A percentile compares a stretch with the other conserved stretches of the same genome.
Conservation (phyloP, 495 filamentous ascomycete species). For the Penicillium fimorum region DNA sequence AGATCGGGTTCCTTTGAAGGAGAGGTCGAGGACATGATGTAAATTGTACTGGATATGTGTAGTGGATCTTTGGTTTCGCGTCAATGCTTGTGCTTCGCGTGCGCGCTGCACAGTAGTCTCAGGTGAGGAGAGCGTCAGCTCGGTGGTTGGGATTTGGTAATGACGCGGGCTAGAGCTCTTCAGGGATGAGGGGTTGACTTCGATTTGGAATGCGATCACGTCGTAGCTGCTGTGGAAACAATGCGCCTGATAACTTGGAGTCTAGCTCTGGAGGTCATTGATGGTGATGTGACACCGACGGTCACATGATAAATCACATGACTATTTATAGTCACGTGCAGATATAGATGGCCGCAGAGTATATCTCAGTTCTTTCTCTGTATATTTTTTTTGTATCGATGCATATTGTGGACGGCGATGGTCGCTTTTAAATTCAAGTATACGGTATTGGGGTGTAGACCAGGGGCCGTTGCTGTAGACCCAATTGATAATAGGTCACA, state of each 20-base stretch:
- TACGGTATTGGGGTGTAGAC: neutral
- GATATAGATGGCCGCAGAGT: neutral
- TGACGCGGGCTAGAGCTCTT: neutral
- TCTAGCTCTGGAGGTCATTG: constrained; percentile 1
- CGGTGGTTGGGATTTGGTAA: neutral
- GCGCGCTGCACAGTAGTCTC: constrained; percentile 10
- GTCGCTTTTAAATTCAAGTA: neutral
- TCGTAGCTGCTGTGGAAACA: neutral
- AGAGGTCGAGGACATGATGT: constrained; percentile 94
- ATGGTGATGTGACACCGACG: neutral
- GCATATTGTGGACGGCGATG: neutral
- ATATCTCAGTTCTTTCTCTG: neutral
- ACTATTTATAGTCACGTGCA: neutral
- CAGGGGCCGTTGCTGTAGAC: neutral
- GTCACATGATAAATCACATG: neutral
- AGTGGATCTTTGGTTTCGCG: constrained; percentile 31
- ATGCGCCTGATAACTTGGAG: neutral
- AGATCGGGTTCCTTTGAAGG: constrained; percentile 79
- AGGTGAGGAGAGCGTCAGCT: neutral
- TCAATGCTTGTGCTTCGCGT: constrained; percentile 29
- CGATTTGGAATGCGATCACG: neutral
- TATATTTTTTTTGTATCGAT: neutral
- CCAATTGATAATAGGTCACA: neutral
- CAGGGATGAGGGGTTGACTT: neutral
- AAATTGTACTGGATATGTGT: constrained; percentile 39